A percentile compares a stretch with the other conserved stretches of the same genome.
These are phyloP conservation scores for Orbilia brochopaga DNA, from an alignment of 2,329 filamentous ascomycete genomes.

Conservation along the genomic window DNA sequence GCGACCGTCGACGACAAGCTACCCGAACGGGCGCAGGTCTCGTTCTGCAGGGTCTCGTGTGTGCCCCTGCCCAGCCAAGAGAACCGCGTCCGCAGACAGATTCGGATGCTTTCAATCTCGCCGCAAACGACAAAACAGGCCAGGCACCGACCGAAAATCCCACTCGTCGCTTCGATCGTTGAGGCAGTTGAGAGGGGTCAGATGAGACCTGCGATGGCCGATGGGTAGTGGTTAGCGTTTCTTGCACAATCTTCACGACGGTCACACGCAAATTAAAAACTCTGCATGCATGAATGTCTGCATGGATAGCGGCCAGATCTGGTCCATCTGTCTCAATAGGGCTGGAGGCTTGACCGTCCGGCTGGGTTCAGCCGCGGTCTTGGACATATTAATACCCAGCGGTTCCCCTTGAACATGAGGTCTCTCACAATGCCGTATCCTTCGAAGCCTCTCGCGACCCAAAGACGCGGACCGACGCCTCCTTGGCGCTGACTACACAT, in stretches of 20 bases:
- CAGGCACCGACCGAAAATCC: background rate
- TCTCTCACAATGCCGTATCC: background rate
- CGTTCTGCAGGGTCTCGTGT: conserved; percentile 21
- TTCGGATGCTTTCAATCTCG: conserved; percentile 29
- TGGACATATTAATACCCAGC: conserved; percentile 1
- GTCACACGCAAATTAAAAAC: background rate
- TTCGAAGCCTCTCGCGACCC: background rate
- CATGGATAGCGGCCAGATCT: too few species aligned
- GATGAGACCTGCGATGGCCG: conserved; percentile 4
- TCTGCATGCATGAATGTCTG: too few species aligned
- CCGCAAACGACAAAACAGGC: conserved; percentile 15
- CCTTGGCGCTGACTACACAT: background rate
- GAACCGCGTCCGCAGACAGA: conserved; percentile 5
- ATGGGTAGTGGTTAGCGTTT: background rate
- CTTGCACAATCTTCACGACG: background rate
- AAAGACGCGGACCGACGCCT: background rate
- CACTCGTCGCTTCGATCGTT: background rate
- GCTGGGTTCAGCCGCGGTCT: background rate
- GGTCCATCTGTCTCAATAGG: background rate
- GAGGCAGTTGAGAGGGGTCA: conserved; percentile 2
- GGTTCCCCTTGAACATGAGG: background rate
- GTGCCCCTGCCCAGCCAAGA: conserved; percentile 27
- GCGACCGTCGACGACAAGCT: background rate
- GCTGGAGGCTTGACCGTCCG: background rate
- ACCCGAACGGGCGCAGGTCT: background rate